Evolutionary conservation across 495 filamentous ascomycete genomes (phyloP).

Genomic region (Physcia stellaris): DNA sequence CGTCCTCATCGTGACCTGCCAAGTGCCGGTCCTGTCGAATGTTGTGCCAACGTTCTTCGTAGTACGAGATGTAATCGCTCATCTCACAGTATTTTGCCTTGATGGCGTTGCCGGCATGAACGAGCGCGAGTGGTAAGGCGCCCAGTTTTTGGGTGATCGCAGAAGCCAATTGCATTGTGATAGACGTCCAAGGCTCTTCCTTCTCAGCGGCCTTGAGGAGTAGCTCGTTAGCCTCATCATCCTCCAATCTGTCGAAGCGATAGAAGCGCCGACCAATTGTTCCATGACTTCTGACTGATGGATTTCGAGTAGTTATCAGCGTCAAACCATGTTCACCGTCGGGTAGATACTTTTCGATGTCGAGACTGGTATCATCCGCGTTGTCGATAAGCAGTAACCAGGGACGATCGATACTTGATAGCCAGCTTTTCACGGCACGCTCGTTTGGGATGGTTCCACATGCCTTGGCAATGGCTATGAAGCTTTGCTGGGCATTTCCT

Average conservation of each 20-base stretch:
- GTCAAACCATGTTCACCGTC: conserved; percentile 22
- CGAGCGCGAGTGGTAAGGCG: conserved; percentile 24
- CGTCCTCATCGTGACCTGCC: conserved; percentile 16
- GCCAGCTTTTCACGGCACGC: conserved; percentile 13
- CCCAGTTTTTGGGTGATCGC: conserved; percentile 20
- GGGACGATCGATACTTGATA: conserved; percentile 11
- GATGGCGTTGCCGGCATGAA: conserved; percentile 22
- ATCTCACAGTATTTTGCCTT: conserved; percentile 4
- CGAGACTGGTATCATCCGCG: conserved; percentile 21
- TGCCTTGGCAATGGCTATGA: conserved; percentile 16
- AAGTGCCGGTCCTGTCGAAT: too few relatives aligned
- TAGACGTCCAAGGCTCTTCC: conserved; percentile 8
- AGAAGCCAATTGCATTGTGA: conserved; percentile 7
- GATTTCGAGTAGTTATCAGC: conserved; percentile 28
- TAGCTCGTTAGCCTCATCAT: conserved; percentile 19
- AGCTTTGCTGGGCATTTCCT: conserved; percentile 16
- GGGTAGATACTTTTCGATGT: conserved; percentile 22
- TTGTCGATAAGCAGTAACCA: conserved; percentile 35
- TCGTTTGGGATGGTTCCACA: conserved; percentile 14
- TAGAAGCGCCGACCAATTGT: conserved; percentile 17
- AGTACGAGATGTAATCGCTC: conserved; percentile 17
- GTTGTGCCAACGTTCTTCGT: conserved; percentile 13
- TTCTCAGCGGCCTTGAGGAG: conserved; percentile 19
- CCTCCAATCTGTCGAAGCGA: conserved; percentile 20
- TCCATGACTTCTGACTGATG: conserved; percentile 15